Conservation (phyloP, 495 filamentous ascomycete species). For the Endocarpon pusillum region DNA sequence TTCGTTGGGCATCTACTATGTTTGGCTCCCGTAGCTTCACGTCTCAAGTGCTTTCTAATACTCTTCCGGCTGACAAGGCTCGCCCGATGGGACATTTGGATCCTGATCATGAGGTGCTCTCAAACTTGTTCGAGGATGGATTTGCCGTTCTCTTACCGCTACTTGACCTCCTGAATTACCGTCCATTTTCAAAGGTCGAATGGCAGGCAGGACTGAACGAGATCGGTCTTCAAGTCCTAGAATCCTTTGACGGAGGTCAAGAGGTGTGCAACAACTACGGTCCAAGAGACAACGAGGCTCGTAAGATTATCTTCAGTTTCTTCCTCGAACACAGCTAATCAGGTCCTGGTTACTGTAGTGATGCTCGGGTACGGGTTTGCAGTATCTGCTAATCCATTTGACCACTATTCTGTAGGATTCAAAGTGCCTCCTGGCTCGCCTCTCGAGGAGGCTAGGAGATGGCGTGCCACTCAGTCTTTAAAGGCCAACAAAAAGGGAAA, state of each 20-base stretch:
- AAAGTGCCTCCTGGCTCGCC: conserved; percentile 24
- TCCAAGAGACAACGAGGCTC: conserved; percentile 47
- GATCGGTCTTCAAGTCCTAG: conserved; percentile 31
- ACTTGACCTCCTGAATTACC: conserved; percentile 45
- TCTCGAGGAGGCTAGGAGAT: conserved; percentile 19
- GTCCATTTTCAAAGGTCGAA: conserved; percentile 36
- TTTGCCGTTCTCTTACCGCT: conserved; percentile 41
- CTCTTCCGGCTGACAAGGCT: conserved; percentile 25
- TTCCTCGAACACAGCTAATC: too few relatives aligned
- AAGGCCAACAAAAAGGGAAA: conserved; percentile 9
- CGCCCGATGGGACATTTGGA: conserved; percentile 2
- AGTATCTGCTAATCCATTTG: conserved; percentile 35
- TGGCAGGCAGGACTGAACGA: conserved; percentile 35
- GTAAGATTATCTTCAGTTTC: conserved; percentile 25
- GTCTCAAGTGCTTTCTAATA: conserved; percentile 24
- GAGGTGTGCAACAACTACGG: conserved; percentile 57
- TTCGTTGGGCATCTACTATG: conserved; percentile 47
- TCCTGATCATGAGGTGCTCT: conserved; percentile 3
- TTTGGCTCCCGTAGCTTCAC: conserved; percentile 37
- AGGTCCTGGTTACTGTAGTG: conserved; percentile 19
- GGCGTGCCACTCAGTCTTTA: conserved; percentile 19
- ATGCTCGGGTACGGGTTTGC: conserved; percentile 55
- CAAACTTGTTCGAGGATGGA: conserved; percentile 19
- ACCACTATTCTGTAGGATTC: conserved; percentile 33
- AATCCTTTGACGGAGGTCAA: conserved; percentile 26